Base-by-base conservation (phyloP, 2,329 filamentous ascomycete genomes). In the Colletotrichum brevisporum region DNA sequence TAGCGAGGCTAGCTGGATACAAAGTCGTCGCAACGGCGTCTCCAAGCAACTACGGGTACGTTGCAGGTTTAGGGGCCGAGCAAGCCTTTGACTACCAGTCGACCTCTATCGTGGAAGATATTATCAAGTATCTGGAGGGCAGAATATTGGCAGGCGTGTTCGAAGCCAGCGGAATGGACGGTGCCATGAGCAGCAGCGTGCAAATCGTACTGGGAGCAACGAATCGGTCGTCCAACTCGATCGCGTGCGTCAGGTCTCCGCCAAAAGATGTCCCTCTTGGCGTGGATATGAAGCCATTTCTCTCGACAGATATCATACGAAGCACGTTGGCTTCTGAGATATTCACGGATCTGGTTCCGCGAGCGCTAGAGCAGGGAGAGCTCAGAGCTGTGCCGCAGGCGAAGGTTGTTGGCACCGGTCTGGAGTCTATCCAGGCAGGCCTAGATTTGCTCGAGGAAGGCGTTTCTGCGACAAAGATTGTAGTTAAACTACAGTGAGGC, bases 351-450 rank as follows among this genome's bases (percentile, higher is more conserved):
- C 45, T 58, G 1, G n/a, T 48, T 0, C 55, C 55, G n/a, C 45
- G 48, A 39, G 55, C 55, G 6, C 24, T 58, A 8, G 12, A 21
- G 6, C 8, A 26, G 24, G 43, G 43, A 48, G 21, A 1, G 0
- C 26, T 58, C 16, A 58, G 26, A 1, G 41, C 55, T 48, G 43
- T 48, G 10, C 55, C 55, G 1, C 0, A 48, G 24, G 41, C 55
- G 10, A 8, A 36, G 16, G 43, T 58, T 6, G 43, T 58, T 16
- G 55, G 12, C 21, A 31, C 41, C 13, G 55, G 55, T 0, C 21
- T 58, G 24, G n/a, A 58, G 55, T 41, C 16, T 9, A 59, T 59
- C 18, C 56, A 59, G n/a, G 36, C 2, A 16, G 56, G 56, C 12
- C 50, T 59, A n/a, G 26, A 59, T 12, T 21, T 48, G 15, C 18